Percentiles rank a stretch among this genome's conserved stretches.
Evolutionary conservation across 2,329 filamentous ascomycete genomes (phyloP).

Genomic region (Coniochaeta sp.): DNA sequence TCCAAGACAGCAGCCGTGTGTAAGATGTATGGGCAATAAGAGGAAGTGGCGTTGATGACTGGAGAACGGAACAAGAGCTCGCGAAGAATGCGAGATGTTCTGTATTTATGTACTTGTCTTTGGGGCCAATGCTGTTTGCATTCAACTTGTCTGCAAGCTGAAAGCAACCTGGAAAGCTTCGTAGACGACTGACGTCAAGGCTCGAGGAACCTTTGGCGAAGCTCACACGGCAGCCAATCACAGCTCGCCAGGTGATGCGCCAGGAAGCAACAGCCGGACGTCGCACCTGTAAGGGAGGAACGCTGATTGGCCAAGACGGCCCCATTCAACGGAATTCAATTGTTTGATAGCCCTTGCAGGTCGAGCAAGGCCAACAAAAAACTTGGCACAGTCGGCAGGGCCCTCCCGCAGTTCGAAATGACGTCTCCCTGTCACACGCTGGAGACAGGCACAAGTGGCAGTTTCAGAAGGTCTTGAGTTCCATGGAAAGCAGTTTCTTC

Average conservation of each 20-base stretch:
- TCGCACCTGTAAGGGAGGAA: neutral
- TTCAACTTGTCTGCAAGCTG: neutral
- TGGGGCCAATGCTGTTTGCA: neutral
- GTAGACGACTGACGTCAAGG: neutral
- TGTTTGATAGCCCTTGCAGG: neutral
- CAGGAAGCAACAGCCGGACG: neutral
- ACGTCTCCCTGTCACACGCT: too few species aligned
- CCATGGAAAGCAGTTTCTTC: too few species aligned
- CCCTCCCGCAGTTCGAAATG: too few species aligned
- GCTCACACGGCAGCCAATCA: neutral
- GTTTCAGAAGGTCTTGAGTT: too few species aligned
- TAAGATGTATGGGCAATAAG: neutral
- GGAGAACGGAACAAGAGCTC: neutral
- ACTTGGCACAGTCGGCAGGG: neutral
- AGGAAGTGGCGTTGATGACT: neutral
- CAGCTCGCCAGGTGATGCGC: neutral
- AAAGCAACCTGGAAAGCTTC: too few species aligned
- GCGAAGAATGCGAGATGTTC: neutral
- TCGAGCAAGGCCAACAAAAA: slow-evolving; percentile 1
- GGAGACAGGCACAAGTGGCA: too few species aligned
- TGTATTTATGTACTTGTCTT: neutral
- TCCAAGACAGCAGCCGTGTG: neutral
- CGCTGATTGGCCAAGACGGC: neutral
- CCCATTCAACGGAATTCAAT: neutral
- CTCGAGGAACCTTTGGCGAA: neutral